Evolutionary conservation across 2,329 filamentous ascomycete genomes (phyloP).

Genomic region (Diaporthe sp.): DNA sequence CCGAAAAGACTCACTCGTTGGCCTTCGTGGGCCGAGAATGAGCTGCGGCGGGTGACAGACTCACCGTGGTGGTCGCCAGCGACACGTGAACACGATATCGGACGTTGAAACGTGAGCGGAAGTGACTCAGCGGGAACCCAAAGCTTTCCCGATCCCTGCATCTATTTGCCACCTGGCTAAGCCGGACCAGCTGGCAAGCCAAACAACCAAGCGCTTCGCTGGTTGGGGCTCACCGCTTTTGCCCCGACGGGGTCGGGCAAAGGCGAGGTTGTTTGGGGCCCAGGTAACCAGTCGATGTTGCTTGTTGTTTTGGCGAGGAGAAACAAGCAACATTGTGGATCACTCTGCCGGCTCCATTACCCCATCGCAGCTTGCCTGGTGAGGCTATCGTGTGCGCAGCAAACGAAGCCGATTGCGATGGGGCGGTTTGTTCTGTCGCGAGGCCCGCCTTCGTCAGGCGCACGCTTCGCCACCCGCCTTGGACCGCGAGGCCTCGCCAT

Average conservation of each 20-base stretch:
- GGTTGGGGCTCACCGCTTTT: conserved; percentile 22
- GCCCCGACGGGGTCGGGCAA: background rate
- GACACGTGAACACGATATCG: conserved; percentile 5
- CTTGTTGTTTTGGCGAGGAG: background rate
- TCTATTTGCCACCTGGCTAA: conserved; percentile 27
- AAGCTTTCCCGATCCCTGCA: background rate
- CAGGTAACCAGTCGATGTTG: background rate
- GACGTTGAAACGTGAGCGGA: conserved; percentile 13
- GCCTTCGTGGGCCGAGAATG: background rate
- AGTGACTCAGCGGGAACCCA: conserved; percentile 27
- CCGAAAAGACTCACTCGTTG: conserved; percentile 19
- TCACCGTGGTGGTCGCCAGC: background rate
- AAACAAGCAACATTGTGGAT: conserved; percentile 12
- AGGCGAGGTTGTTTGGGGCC: background rate
- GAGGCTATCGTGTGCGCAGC: background rate
- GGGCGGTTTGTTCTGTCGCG: background rate
- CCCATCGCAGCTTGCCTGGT: background rate
- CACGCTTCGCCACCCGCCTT: background rate
- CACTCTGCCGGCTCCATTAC: background rate
- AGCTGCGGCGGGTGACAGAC: background rate
- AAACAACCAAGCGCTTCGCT: background rate
- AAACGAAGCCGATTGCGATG: background rate
- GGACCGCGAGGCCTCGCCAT: background rate
- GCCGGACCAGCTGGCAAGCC: conserved; percentile 26
- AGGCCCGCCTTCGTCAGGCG: background rate